These are phyloP conservation scores for Parasitella parasitica DNA, from an alignment of 371 early-diverging fungal genomes.

Conservation along the genomic window DNA sequence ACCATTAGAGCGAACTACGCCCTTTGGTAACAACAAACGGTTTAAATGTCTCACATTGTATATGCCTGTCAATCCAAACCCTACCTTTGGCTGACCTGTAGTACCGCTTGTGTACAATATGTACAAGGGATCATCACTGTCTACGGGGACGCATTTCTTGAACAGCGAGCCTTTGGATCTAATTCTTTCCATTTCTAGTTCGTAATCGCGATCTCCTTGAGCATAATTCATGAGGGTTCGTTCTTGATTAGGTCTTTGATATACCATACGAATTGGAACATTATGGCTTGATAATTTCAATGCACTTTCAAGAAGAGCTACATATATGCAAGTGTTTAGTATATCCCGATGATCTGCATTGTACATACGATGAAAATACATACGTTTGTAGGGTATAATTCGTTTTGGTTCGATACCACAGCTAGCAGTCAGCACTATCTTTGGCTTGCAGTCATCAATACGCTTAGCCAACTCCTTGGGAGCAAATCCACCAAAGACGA, in stretches of 20 bases:
- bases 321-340: constrained; percentile 8
- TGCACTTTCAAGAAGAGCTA: constrained; percentile 70
- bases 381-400: constrained; percentile 67
- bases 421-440: constrained; percentile 73
- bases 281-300: constrained; percentile 52
- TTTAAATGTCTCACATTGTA: too few relatives aligned
- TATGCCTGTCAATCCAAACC: not conserved
- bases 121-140: constrained; percentile 88
- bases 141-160: constrained; percentile 66
- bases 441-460: constrained; percentile 76
- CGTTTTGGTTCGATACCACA: constrained; percentile 77
- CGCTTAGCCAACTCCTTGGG: constrained; percentile 79
- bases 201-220: constrained; percentile 65
- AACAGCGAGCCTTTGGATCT: constrained; percentile 27
- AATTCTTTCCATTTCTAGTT: constrained; percentile 50
- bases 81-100: constrained; percentile 77
- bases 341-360: not conserved
- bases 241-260: constrained; percentile 58
- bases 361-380: not conserved
- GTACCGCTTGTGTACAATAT: constrained; percentile 93
- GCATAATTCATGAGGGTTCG: constrained; percentile 47
- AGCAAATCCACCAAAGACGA: constrained; percentile 79
- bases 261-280: constrained; percentile 55
- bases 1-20: constrained; percentile 89
- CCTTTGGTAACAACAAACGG: constrained; percentile 46